Evolutionary conservation across 805 yeast genomes (phyloP).

Genomic region (Saccharomyces mikatae): DNA sequence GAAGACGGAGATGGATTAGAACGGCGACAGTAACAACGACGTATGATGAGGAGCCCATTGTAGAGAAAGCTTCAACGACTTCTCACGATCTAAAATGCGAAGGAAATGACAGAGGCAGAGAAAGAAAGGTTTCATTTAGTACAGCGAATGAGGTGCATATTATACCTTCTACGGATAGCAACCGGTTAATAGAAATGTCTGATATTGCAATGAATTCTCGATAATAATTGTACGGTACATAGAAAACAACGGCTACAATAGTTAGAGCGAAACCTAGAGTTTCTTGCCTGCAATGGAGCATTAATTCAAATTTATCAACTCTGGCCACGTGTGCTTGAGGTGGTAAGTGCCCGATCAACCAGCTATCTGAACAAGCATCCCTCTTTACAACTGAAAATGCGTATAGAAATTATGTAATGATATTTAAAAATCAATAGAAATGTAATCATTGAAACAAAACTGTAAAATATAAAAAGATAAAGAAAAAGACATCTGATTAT

Average conservation of each 20-base stretch:
- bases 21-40: slow-evolving; percentile 70
- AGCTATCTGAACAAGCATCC: not conserved
- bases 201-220: not conserved
- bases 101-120: slow-evolving; percentile 4
- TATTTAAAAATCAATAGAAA: not conserved
- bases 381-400: not conserved
- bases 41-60: slow-evolving; percentile 1
- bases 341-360: not conserved
- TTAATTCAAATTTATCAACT: not conserved
- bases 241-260: not conserved
- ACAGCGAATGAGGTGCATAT: slow-evolving; percentile 24
- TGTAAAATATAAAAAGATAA: not conserved
- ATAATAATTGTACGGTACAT: not conserved
- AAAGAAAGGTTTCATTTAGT: slow-evolving; percentile 30
- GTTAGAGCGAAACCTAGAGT: no score
- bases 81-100: slow-evolving; percentile 1
- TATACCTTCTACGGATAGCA: slow-evolving; percentile 8
- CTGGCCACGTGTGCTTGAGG: not conserved
- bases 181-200: not conserved
- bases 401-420: not conserved
- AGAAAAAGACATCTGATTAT: not conserved
- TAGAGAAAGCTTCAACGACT: not conserved
- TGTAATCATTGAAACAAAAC: not conserved
- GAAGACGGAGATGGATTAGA: slow-evolving; percentile 93
- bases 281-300: no score